A percentile compares a stretch with the other conserved stretches of the same genome.
These are phyloP conservation scores for Elaeis oleifera DNA, from an alignment of 202 grass and related monocot genomes.

Conservation along the genomic window DNA sequence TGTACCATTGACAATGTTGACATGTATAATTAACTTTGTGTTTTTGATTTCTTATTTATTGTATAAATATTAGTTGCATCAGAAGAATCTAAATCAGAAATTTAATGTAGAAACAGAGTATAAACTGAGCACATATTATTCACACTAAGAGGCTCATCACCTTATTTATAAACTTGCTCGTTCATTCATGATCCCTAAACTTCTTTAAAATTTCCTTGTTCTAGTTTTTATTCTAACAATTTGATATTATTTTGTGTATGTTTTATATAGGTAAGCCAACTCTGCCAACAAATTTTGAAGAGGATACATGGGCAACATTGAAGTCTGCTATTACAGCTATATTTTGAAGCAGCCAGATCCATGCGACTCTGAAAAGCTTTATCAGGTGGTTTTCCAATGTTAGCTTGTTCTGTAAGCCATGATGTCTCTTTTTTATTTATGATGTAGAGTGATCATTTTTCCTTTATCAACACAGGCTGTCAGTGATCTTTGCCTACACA, in stretches of 20 bases:
- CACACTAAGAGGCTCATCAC: too few species aligned
- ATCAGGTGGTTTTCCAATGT: slow-evolving; percentile 62
- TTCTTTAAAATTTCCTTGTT: slow-evolving; percentile 5
- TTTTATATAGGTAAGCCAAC: slow-evolving; percentile 76
- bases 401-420: slow-evolving; percentile 8
- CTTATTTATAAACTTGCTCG: too few species aligned
- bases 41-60: too few species aligned
- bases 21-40: too few species aligned
- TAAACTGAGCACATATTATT: too few species aligned
- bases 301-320: slow-evolving; percentile 86
- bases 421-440: not conserved
- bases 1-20: too few species aligned
- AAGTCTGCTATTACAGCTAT: slow-evolving; percentile 92
- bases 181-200: not conserved
- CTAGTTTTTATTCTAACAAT: slow-evolving; percentile 15
- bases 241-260: slow-evolving; percentile 12
- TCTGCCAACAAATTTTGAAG: slow-evolving; percentile 88
- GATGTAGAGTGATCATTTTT: slow-evolving; percentile 11
- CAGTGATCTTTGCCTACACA: slow-evolving; percentile 81
- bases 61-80: too few species aligned
- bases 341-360: slow-evolving; percentile 83
- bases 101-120: too few species aligned
- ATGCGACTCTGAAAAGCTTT: slow-evolving; percentile 89
- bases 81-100: too few species aligned
- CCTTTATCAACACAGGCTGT: slow-evolving; percentile 44